These are phyloP conservation scores for Yamadazyma atmosphaerica DNA, from an alignment of 1,139 yeast species.

Conservation along the genomic window DNA sequence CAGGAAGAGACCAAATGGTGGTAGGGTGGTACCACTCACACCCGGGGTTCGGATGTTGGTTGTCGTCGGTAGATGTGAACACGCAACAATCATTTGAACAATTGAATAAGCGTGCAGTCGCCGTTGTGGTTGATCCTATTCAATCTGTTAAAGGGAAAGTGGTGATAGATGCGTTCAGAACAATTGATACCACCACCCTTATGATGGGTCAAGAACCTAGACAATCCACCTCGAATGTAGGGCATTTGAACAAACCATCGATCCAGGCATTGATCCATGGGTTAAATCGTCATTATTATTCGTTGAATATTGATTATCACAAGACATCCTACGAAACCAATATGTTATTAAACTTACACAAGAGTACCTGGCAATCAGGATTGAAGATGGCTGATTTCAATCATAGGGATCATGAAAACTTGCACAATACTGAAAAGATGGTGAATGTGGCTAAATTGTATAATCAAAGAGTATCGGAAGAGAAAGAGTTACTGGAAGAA, in stretches of 20 bases:
- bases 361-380: conserved; percentile 96
- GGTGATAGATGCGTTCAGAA: conserved; percentile 96
- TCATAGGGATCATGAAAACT: conserved; percentile 73
- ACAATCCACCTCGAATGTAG: conserved; percentile 94
- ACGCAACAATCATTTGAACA: conserved; percentile 98
- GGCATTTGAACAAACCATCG: conserved; percentile 95
- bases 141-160: conserved; percentile 99
- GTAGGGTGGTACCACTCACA: conserved; percentile 99
- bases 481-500: conserved; percentile 82
- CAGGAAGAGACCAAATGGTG: conserved; percentile 98
- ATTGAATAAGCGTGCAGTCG: conserved; percentile 91
- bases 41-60: conserved; percentile 99
- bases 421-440: conserved; percentile 73
- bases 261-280: conserved; percentile 98
- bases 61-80: conserved; percentile 94
- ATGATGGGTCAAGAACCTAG: conserved; percentile 99
- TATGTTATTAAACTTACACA: conserved; percentile 92
- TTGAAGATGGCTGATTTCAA: conserved; percentile 76
- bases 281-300: conserved; percentile 93
- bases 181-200: conserved; percentile 82
- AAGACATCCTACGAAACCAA: conserved; percentile 91
- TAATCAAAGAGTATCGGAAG: conserved; percentile 90
- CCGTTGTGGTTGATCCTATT: conserved; percentile 96
- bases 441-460: conserved; percentile 90
- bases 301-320: conserved; percentile 90